These are phyloP conservation scores for Scenedesmus sp. DNA, from an alignment of 163 green algal genomes.

Conservation along the genomic window DNA sequence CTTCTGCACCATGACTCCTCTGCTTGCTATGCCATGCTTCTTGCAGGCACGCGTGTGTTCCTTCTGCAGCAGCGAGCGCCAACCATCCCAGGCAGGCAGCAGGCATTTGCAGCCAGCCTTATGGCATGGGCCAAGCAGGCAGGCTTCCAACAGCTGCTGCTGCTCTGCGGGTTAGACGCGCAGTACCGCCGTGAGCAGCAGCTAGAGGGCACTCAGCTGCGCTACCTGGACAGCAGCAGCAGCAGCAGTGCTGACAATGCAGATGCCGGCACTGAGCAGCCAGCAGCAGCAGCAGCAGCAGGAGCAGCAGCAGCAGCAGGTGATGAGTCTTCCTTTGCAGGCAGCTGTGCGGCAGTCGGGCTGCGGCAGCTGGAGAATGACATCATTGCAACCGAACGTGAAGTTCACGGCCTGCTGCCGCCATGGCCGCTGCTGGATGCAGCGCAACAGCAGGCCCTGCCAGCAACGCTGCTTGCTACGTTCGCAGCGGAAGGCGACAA, in stretches of 20 bases:
- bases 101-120: slow-evolving; percentile 67
- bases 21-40: background rate
- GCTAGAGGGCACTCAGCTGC: slow-evolving; percentile 61
- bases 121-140: slow-evolving; percentile 58
- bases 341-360: background rate
- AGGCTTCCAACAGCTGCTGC: slow-evolving; percentile 61
- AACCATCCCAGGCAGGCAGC: slow-evolving; percentile 70
- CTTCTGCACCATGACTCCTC: background rate
- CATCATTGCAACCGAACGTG: slow-evolving; percentile 50
- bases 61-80: slow-evolving; percentile 85
- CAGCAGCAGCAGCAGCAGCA: slow-evolving; percentile 44
- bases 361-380: slow-evolving; percentile 58
- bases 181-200: slow-evolving; percentile 67
- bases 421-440: slow-evolving; percentile 62
- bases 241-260: background rate
- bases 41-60: slow-evolving; percentile 51
- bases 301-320: background rate
- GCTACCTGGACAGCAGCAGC: slow-evolving; percentile 47
- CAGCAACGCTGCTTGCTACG: slow-evolving; percentile 53
- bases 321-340: background rate
- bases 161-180: slow-evolving; percentile 79
- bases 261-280: background rate
- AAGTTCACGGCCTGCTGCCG: slow-evolving; percentile 59
- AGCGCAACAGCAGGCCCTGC: background rate
- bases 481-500: slow-evolving; percentile 70